Base-by-base conservation (phyloP, 2,329 filamentous ascomycete species). In the Trichophyton verrucosum region DNA sequence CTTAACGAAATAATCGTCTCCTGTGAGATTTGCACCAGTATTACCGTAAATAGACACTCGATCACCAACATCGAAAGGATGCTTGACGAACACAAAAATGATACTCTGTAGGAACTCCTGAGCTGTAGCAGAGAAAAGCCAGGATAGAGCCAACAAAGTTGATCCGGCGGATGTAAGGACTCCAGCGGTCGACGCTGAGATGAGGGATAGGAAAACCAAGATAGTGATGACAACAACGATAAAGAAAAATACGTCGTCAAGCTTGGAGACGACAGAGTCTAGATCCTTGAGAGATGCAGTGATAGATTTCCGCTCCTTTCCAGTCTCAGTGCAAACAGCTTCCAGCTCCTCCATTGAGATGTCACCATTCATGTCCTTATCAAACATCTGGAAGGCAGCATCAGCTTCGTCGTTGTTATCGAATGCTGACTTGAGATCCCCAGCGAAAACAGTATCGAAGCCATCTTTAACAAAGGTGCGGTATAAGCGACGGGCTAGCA, bases 291-390 rank as follows among this genome's bases (percentile, higher is more conserved):
- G 79, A 0, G 91, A 96, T 0, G 91, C 92, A 0, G 91, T 92
- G 66, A 97, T 96, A 6, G 91, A 90, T 73, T 96, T 97, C 70
- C 92, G 88, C 76, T 97, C 92, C 15, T 92, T 84, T 40, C 92
- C 91, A 65, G 96, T 94, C 70, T 97, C 92, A 58, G 95, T 91
- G 74, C 90, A 95, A 24, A 95, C 91, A 22, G 89, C 85, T 73
- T 96, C 91, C 22, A 97, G 82, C 71, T 96, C 92, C 68, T 96
- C 90, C 83, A 96, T 91, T 0, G 89, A 95, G 57, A 96, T 95
- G 69, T 97, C 92, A 3, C 91, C 92, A 65, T 97, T 97, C 77
- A 96, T 84, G 68, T 97, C 92, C 70, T 94, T 95, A 75, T 97
- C 92, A 66, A 96, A 96, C 79, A 96, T 91, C 66, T 81, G 80